Evolutionary conservation across 768 basidiomycete species (phyloP), one percentile per base, ranked within the genome.

Genomic region (Lactifluus piperatus): DNA sequence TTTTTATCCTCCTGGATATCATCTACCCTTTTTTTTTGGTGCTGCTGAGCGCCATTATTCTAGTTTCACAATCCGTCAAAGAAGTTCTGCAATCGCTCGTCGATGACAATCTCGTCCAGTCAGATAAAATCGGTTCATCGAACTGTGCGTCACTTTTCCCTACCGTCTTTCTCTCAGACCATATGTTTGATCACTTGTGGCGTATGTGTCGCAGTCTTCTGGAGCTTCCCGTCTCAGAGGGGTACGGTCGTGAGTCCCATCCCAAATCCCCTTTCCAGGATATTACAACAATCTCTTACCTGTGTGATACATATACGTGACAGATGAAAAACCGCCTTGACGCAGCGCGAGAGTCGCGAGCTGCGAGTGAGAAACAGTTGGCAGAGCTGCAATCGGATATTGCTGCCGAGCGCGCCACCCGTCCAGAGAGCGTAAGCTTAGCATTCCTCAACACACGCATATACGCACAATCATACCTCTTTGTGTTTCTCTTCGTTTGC

Each of bases 41-140:
- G n/a, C 51, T 22, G 16, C 11, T 34, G 41, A 22, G 22, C 22
- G 11, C 16, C 14, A 43, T 46, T 54, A 43, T 46, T 54, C 20
- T 62, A 92, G 94, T 94, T 1, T 85, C 87, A 10, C 94, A 95
- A 70, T 84, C 86, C 2, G 88, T 97, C 41, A 97, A 97, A 68
- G 94, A 97, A 65, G 87, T 95, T 0, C 71, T 97, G 2, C 88
- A 92, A 66, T 85, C 87, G 2, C 79, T 97, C 29, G 84, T 92
- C 10, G 88, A 93, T 64, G 94, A 97, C 66, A 84, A 86, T 1
- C 75, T 94, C 29, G 91, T 95, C 24, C 84, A 88, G 68, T 77
- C 76, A 46, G 94, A 97, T 71, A 97, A 97, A 73, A 94, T 95
- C 57, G 94, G 94, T 32, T 88, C 93, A 9, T 91, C 91, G 3